A percentile compares a stretch with the other conserved stretches of the same genome.
Conservation (phyloP, 2,329 filamentous ascomycete genomes). For the Pseudogymnoascus sp. region DNA sequence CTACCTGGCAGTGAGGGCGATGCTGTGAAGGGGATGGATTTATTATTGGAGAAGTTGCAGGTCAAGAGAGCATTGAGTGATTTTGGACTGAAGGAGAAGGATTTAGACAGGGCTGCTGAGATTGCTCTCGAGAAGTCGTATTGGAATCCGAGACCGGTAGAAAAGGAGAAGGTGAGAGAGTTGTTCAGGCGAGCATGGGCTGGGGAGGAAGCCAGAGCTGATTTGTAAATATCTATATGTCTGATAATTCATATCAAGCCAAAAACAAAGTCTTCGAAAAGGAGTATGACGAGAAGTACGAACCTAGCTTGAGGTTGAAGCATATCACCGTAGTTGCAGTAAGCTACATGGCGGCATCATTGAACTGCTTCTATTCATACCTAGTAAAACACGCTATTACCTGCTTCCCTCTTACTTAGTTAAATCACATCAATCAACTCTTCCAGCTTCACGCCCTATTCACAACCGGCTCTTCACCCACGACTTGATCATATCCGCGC, state of each 20-base stretch:
- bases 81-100: conserved; percentile 53
- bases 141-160: conserved; percentile 51
- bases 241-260: too few species aligned
- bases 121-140: conserved; percentile 53
- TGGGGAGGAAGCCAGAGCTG: conserved; percentile 48
- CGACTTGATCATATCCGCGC: conserved; percentile 21
- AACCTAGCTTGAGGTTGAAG: background rate
- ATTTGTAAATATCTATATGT: conserved; percentile 35
- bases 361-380: background rate
- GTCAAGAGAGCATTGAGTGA: conserved; percentile 48
- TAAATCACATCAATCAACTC: background rate
- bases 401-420: background rate
- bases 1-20: conserved; percentile 53
- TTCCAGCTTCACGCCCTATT: conserved; percentile 10
- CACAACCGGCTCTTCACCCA: conserved; percentile 20
- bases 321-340: conserved; percentile 17
- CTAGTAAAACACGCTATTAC: background rate
- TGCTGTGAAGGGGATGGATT: conserved; percentile 50
- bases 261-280: too few species aligned
- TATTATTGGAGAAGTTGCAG: conserved; percentile 44
- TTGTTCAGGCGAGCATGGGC: conserved; percentile 54
- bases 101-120: conserved; percentile 52
- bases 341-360: background rate
- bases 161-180: conserved; percentile 46
- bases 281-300: too few species aligned